Percentiles rank a stretch among this genome's conserved stretches.
phyloP scores from a whole-genome alignment of 169 alveolate genomes.

The Cryptosporidium bovis region DNA sequence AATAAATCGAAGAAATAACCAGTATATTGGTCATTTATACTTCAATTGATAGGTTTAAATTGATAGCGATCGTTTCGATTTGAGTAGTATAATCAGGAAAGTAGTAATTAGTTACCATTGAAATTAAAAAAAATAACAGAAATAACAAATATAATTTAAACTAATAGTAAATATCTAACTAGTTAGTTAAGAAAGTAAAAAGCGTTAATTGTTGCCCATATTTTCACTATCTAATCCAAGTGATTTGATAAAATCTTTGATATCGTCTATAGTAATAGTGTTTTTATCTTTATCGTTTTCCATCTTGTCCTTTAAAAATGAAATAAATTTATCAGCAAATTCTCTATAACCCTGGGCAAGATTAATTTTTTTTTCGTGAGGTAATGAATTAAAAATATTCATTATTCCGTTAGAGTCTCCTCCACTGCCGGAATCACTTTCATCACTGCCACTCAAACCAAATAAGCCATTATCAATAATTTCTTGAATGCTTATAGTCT shows the following conservation, averaged over 20 bases:
- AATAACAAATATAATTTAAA: neutral
- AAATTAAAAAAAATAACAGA: neutral
- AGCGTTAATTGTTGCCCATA: no score
- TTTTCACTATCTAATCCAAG: conserved; percentile 17
- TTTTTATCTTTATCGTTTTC: conserved; percentile 21
- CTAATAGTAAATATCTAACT: neutral
- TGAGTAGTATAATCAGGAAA: no score
- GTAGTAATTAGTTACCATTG: no score
- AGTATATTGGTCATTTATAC: no score
- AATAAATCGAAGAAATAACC: no score
- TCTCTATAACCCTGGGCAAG: conserved; percentile 63
- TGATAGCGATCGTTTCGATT: no score
- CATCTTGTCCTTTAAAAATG: conserved; percentile 25
- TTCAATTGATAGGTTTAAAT: no score
- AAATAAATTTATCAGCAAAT: conserved; percentile 59
- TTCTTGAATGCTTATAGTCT: conserved; percentile 27
- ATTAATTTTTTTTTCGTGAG: conserved; percentile 53
- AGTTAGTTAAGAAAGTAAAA: no score
- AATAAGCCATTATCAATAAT: conserved; percentile 36
- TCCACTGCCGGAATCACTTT: conserved; percentile 21
- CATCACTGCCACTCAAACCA: conserved; percentile 43
- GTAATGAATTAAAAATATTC: conserved; percentile 38
- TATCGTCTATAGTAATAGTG: conserved; percentile 35
- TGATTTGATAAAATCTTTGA: conserved; percentile 23
- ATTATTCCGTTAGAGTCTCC: neutral